These are phyloP conservation scores for Suillus subaureus DNA, from an alignment of 768 basidiomycete genomes.

Conservation along the genomic window DNA sequence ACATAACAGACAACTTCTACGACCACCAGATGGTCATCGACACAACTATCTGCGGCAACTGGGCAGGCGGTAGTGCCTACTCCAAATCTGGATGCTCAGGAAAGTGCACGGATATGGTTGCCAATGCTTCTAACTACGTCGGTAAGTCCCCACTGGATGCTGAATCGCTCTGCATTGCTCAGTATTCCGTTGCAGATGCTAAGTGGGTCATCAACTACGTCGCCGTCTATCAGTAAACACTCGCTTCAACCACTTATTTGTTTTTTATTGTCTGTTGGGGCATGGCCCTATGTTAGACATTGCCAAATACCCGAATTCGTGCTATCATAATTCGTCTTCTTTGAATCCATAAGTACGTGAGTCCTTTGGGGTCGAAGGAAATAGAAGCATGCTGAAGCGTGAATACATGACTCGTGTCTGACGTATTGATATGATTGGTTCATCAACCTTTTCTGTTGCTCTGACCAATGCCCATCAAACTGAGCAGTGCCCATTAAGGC, in stretches of 20 bases:
- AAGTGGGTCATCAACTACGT: slow-evolving; percentile 61
- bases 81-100: slow-evolving; percentile 38
- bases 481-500: too few species aligned
- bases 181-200: slow-evolving; percentile 40
- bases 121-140: slow-evolving; percentile 57
- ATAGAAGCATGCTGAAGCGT: neutral
- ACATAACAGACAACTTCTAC: slow-evolving; percentile 53
- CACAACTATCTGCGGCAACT: slow-evolving; percentile 36
- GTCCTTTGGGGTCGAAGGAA: neutral
- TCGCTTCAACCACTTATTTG: neutral
- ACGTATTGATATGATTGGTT: neutral
- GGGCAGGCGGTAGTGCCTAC: slow-evolving; percentile 28
- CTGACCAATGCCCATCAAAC: neutral
- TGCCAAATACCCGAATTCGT: neutral
- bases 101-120: slow-evolving; percentile 49
- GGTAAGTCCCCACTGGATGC: slow-evolving; percentile 32
- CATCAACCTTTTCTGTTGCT: neutral
- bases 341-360: neutral
- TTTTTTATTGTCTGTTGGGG: neutral
- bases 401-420: neutral
- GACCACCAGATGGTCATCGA: slow-evolving; percentile 51
- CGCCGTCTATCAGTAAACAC: slow-evolving; percentile 47
- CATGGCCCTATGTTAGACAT: neutral
- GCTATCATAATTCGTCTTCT: neutral
- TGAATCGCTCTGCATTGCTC: slow-evolving; percentile 20